These are phyloP conservation scores for Austroboletus festivus DNA, from an alignment of 768 basidiomycete genomes.

Conservation along the genomic window DNA sequence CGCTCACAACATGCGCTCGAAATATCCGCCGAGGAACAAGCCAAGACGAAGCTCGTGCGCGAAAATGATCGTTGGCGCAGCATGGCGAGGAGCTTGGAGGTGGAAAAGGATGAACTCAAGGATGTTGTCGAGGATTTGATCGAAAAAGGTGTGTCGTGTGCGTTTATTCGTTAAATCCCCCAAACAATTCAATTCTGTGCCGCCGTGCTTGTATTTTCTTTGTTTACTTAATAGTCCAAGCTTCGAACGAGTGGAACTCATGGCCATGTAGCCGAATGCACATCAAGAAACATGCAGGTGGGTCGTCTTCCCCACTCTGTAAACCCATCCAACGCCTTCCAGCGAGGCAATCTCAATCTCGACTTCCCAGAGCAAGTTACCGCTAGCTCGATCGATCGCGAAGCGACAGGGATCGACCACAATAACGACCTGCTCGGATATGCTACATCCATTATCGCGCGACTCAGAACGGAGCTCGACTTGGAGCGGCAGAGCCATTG, in stretches of 20 bases:
- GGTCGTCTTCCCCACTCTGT: constrained; percentile 17
- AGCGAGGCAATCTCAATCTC: constrained; percentile 21
- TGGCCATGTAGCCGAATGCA: constrained; percentile 47
- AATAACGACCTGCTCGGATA: constrained; percentile 37
- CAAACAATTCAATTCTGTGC: constrained; percentile 2
- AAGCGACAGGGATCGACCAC: neutral
- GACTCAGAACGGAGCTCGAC: constrained; percentile 42
- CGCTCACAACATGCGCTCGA: constrained; percentile 41
- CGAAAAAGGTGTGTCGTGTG: constrained; percentile 51
- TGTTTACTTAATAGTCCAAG: constrained; percentile 37
- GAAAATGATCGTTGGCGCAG: constrained; percentile 37
- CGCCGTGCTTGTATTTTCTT: neutral
- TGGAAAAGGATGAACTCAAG: constrained; percentile 51
- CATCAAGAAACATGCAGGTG: constrained; percentile 43
- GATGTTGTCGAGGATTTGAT: constrained; percentile 51
- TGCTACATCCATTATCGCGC: constrained; percentile 42
- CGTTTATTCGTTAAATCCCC: neutral
- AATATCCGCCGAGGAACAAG: constrained; percentile 31
- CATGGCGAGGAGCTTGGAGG: constrained; percentile 35
- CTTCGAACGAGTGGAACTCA: constrained; percentile 40
- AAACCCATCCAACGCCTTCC: constrained; percentile 13
- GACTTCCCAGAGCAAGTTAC: constrained; percentile 19
- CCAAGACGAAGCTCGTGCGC: constrained; percentile 34
- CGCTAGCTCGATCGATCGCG: neutral
- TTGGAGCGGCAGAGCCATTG: constrained; percentile 43